Base-by-base conservation (phyloP, 306 rosid species). In the Vicia villosa region DNA sequence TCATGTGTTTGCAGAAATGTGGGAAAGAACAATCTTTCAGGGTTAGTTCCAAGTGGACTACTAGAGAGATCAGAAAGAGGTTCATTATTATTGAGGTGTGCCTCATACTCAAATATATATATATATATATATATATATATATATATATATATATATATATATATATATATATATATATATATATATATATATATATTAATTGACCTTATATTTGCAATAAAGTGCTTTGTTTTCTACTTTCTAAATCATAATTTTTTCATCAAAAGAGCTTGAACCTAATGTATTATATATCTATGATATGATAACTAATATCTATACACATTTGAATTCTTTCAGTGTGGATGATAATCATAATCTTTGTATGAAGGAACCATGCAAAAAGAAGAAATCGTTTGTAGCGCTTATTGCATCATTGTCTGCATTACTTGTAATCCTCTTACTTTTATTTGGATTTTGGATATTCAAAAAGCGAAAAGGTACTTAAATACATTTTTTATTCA, bases 11-110 rank as follows among this genome's bases (percentile, higher is more conserved):
- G n/a, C 81, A 89, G 86, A 81, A 84, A 86, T 56, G 78, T 89
- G 63, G 74, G 51, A 42, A 73, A 58, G 11, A 86, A 80, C 73
- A 74, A 80, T 4, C 67, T 88, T 34, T 70, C 62, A 6, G 85
- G 88, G 9, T 32, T 46, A 10, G 63, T 88, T 58, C 83, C 89
- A 4, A 22, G 0, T 8, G 74, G 65, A 34, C 88, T 86, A 2
- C 8, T 77, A 64, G 75, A 79, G 32, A 82, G 37, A 70, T 66
- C 81, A 41, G 47, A 67, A 20, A 46, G 40, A 15, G 78, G 77
- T 59, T 80, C 62, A 69, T 51, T 87, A 21, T 38, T 78, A 54
- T 74, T 89, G 65, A 81, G 86, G 92, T 87, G 52, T 51, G 71
- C 55, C n/a, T 66, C 57, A 36, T n/a, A 4, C 51, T 62, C 37